Conservation (phyloP, 768 basidiomycete species). For the Suillus sp. region DNA sequence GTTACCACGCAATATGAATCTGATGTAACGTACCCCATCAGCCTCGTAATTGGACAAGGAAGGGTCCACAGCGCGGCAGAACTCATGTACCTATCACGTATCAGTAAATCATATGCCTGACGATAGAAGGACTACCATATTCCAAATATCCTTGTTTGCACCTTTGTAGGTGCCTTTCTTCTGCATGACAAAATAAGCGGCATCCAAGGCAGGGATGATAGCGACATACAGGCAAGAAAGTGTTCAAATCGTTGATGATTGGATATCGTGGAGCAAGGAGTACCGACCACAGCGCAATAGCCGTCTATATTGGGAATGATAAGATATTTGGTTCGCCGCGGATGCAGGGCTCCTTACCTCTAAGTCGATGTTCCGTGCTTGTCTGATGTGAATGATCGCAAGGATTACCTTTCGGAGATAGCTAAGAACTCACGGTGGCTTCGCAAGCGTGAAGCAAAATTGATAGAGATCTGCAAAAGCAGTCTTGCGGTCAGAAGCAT, state of each 20-base stretch:
- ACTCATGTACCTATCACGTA: conserved; percentile 66
- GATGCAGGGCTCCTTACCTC: conserved; percentile 51
- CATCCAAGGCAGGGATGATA: background rate
- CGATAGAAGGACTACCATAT: conserved; percentile 55
- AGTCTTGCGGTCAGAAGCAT: conserved; percentile 48
- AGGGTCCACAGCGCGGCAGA: conserved; percentile 62
- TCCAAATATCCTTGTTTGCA: conserved; percentile 85
- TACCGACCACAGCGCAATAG: conserved; percentile 76
- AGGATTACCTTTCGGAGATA: background rate
- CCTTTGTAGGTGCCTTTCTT: conserved; percentile 67
- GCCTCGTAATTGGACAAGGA: conserved; percentile 69
- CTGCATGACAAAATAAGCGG: conserved; percentile 20
- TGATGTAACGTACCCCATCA: conserved; percentile 61
- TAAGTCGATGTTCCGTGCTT: conserved; percentile 78
- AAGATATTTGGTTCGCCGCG: background rate
- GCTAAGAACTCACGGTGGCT: conserved; percentile 59
- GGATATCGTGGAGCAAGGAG: conserved; percentile 68
- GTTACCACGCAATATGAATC: background rate
- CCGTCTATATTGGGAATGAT: conserved; percentile 47
- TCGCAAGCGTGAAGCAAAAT: conserved; percentile 72
- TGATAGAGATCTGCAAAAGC: conserved; percentile 68
- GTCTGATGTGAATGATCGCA: conserved; percentile 39
- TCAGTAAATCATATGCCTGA: conserved; percentile 3
- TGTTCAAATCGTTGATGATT: conserved; percentile 62
- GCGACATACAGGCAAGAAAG: conserved; percentile 61